phyloP scores from a whole-genome alignment of 192 early-diverging fungal genomes.

The Podila clonocystis region DNA sequence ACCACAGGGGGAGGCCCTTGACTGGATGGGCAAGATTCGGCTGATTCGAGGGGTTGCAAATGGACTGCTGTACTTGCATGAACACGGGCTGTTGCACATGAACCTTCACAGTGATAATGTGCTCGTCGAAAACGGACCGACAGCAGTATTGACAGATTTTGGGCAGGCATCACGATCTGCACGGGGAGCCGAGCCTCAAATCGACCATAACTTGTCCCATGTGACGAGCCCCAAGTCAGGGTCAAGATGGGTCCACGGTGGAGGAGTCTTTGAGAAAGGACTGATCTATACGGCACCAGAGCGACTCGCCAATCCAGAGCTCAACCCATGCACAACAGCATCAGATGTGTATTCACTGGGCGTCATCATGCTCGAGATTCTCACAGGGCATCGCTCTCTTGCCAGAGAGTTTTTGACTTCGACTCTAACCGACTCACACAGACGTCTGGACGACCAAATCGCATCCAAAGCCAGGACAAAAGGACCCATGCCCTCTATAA shows the following conservation, averaged over 20 bases:
- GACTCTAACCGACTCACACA: slow-evolving; percentile 12
- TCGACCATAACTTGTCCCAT: neutral
- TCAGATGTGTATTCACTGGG: slow-evolving; percentile 46
- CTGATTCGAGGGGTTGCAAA: slow-evolving; percentile 49
- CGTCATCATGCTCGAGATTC: slow-evolving; percentile 49
- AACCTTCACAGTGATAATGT: slow-evolving; percentile 52
- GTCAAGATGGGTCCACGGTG: slow-evolving; percentile 31
- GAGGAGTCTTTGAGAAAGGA: slow-evolving; percentile 42
- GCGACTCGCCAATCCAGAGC: slow-evolving; percentile 45
- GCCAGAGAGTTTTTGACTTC: slow-evolving; percentile 39
- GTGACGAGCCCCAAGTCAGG: slow-evolving; percentile 22
- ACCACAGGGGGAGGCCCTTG: slow-evolving; percentile 40
- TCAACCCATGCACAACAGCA: slow-evolving; percentile 42
- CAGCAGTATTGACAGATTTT: slow-evolving; percentile 44
- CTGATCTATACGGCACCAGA: slow-evolving; percentile 49
- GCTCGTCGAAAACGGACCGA: slow-evolving; percentile 33
- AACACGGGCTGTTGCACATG: slow-evolving; percentile 48
- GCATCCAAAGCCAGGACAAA: neutral
- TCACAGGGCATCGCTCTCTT: slow-evolving; percentile 44
- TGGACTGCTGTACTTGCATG: slow-evolving; percentile 40
- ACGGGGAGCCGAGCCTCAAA: slow-evolving; percentile 8
- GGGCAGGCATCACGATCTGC: slow-evolving; percentile 36
- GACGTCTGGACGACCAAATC: slow-evolving; percentile 10
- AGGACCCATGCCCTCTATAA: slow-evolving; percentile 20
- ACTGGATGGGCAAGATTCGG: slow-evolving; percentile 50